Conservation (phyloP, 108 stramenopile genomes). For the Parietichytrium sp. region DNA sequence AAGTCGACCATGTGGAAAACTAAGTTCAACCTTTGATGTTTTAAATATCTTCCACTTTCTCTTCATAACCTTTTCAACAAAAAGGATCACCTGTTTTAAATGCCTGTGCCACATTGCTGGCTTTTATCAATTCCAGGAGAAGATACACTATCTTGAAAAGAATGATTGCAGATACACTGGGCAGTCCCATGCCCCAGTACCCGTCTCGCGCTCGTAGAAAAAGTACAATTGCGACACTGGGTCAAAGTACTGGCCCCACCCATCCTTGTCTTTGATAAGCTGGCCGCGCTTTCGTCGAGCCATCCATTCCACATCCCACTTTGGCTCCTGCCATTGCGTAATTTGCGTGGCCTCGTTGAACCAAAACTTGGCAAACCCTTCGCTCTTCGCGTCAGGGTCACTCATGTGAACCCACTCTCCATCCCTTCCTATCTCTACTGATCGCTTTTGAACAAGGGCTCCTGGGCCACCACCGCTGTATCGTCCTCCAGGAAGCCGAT, state of each 20-base stretch:
- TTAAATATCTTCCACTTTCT: too few species aligned
- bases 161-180: neutral
- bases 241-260: conserved; percentile 12
- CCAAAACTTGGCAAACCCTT: neutral
- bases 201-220: conserved; percentile 3
- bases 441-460: conserved; percentile 47
- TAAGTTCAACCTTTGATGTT: too few species aligned
- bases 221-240: neutral
- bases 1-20: too few species aligned
- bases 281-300: conserved; percentile 13
- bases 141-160: too few species aligned
- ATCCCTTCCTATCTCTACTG: conserved; percentile 33
- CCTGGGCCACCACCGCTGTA: conserved; percentile 49
- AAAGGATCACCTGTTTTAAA: too few species aligned
- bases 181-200: conserved; percentile 16
- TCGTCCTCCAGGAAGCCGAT: conserved; percentile 60
- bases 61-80: too few species aligned
- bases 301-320: neutral
- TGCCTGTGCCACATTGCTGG: too few species aligned
- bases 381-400: neutral
- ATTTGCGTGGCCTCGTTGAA: neutral
- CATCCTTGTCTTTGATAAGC: conserved; percentile 17
- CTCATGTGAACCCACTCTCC: conserved; percentile 1
- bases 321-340: neutral
- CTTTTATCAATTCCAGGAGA: too few species aligned